Percentiles rank a stretch among this genome's conserved stretches.
Evolutionary conservation across 495 filamentous ascomycete genomes (phyloP).

Genomic region (Penicillium coprophilum): DNA sequence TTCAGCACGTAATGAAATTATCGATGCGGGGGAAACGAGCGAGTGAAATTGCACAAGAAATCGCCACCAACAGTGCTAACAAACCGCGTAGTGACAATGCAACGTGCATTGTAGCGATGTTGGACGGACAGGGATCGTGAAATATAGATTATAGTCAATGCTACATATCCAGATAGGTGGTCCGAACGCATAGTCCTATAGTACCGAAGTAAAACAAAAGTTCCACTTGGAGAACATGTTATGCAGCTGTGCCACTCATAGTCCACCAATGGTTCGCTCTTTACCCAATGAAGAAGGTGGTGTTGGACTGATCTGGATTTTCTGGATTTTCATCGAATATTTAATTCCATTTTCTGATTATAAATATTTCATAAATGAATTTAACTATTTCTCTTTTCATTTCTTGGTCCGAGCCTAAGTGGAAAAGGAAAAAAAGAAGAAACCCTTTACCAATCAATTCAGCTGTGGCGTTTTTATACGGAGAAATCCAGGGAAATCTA

Average conservation of each 20-base stretch:
- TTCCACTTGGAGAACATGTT: conserved; percentile 18
- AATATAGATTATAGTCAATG: not conserved
- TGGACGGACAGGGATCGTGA: conserved; percentile 32
- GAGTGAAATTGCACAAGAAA: conserved; percentile 32
- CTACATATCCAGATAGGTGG: not conserved
- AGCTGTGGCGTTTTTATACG: not conserved
- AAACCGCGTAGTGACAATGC: conserved; percentile 33
- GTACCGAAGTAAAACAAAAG: not conserved
- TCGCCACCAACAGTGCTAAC: conserved; percentile 20
- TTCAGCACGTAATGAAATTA: conserved; percentile 38
- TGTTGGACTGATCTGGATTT: conserved; percentile 8
- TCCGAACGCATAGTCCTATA: not conserved
- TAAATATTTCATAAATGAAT: not conserved
- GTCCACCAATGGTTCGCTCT: conserved; percentile 10
- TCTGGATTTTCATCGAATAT: not conserved
- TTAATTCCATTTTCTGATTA: not conserved
- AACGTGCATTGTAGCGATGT: conserved; percentile 35
- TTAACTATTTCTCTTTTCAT: not conserved
- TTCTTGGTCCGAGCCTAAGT: not conserved
- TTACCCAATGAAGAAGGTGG: conserved; percentile 33
- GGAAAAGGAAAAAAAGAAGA: not conserved
- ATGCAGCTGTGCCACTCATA: conserved; percentile 19
- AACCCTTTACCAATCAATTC: not conserved
- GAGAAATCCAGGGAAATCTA: not conserved
- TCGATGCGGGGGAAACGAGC: conserved; percentile 34